Base-by-base conservation (phyloP, 2,329 filamentous ascomycete genomes). In the Tolypocladium guangdongense region DNA sequence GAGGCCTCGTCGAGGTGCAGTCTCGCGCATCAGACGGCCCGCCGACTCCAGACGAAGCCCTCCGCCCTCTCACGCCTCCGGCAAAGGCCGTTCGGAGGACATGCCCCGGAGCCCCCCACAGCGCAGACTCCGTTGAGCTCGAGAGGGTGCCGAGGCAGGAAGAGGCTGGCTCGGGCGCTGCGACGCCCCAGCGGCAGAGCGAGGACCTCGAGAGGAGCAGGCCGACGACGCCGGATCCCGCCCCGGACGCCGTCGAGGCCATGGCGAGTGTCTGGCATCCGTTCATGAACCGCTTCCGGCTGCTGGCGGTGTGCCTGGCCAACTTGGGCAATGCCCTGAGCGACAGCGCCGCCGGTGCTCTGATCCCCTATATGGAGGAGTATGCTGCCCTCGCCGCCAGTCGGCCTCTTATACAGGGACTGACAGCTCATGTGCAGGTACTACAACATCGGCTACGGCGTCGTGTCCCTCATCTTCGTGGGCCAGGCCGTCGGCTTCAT, bases 381-480 rank as follows among this genome's bases (percentile, higher is more conserved):
- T 81, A 64, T 60, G 70, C 60, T 18, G 8, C 10, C 12, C 4
- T 32, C 12, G 2, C 3, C 5, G 11, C 50, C 11, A 2, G 20
- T 11, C 8, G 47, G 2, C 16, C 24, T 7, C 18, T 32, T 8
- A 27, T 27, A 6, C 43, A 32, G 24, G 6, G 49, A 43, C 49
- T 41, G 16, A 41, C 22, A 7, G 10, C 36, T 5, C 18, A 4
- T 32, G 27, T 2, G 7, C 35, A 81, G 78, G 46, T 67, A 87
- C 61, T 95, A 92, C 63, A 59, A 76, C 54, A 88, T 93, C 53
- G 85, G 84, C 43, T 92, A 93, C 65, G 86, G 83, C 2, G 70
- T 89, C 10, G 87, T 93, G 3, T 92, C 89, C 2, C 73, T 92
- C 38, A 88, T 95, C 62, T 95, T 93, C 71, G 79, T 93, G 33